A percentile compares a stretch with the other conserved stretches of the same genome.
phyloP scores from a whole-genome alignment of 2,329 filamentous ascomycete genomes.

The Talaromyces sp. region DNA sequence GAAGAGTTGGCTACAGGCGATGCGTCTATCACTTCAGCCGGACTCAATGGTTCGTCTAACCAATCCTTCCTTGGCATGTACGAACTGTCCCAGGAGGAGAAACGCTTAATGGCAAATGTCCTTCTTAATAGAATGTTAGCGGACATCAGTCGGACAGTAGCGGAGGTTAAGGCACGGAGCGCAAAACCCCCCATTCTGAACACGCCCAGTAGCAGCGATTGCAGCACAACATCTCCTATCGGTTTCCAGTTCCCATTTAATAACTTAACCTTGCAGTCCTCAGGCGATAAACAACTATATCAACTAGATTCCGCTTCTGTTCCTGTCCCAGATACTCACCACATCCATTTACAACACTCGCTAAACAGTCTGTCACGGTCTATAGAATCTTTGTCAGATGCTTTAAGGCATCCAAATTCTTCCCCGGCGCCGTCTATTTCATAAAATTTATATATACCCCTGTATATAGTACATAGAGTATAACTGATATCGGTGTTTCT shows the following conservation, averaged over 20 bases:
- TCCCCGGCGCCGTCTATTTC: background rate
- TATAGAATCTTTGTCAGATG: background rate
- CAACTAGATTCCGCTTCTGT: background rate
- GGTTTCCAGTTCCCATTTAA: background rate
- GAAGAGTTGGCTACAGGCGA: background rate
- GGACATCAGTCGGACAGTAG: background rate
- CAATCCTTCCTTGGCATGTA: background rate
- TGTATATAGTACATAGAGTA: background rate
- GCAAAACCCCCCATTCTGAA: background rate
- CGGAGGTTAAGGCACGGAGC: background rate
- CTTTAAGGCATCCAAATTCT: background rate
- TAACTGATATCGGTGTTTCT: background rate
- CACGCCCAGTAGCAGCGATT: background rate
- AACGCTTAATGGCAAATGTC: background rate
- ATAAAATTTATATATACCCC: background rate
- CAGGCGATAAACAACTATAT: background rate
- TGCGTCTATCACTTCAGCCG: background rate
- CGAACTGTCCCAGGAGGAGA: background rate
- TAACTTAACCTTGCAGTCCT: background rate
- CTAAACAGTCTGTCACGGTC: background rate
- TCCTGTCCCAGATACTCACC: background rate
- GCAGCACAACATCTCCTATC: background rate
- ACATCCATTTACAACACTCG: background rate
- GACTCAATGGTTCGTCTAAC: background rate
- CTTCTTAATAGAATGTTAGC: background rate